Evolutionary conservation across 306 rosid species (phyloP), one percentile per base, ranked within the genome.

Genomic region (Dalbergia cultrata): DNA sequence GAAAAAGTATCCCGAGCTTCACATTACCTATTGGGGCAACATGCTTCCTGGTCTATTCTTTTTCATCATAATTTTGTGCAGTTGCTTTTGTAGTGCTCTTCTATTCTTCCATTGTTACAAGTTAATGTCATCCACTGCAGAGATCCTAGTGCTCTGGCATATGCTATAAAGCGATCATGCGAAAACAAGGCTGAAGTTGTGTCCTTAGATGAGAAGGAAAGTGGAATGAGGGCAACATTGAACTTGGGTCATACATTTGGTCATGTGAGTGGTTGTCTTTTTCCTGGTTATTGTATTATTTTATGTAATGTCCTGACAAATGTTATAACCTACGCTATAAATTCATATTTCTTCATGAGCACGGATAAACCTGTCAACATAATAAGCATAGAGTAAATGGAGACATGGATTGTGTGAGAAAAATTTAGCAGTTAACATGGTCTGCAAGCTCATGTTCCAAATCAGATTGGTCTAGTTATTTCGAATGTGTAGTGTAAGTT

Each of bases 191-290:
- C 99, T 0, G 90, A 90, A 89, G 94, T 96, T 82, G 99, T 95
- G 60, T 91, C 98, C 58, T 81, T 90, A 68, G 98, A 96, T 76
- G 98, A 96, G 91, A 96, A 85, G 85, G 99, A 96, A 88, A 85
- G 98, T 85, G 99, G 99, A 86, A 47, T 95, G 78, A 90, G 99
- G 85, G 99, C 98, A 62, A 93, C 93, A 67, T 78, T 93, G 87
- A 96, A 96, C 86, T 87, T 96, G 89, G 99, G 98, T 62, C 99
- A 96, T 85, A 96, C 99, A 72, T 96, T 96, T 79, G 99, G 98
- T 62, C 98, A 96, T 79, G 98, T 96, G 80, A 89, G 98, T 83
- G 13, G 45, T 56, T 76, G 35, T 14, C 14, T 83, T 53, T 76
- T 76, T 17, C 60, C 47, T 83, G 59, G 60, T 81, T 22, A 67